phyloP scores from a whole-genome alignment of 129 eudicot genomes.

The Tagetes patula region DNA sequence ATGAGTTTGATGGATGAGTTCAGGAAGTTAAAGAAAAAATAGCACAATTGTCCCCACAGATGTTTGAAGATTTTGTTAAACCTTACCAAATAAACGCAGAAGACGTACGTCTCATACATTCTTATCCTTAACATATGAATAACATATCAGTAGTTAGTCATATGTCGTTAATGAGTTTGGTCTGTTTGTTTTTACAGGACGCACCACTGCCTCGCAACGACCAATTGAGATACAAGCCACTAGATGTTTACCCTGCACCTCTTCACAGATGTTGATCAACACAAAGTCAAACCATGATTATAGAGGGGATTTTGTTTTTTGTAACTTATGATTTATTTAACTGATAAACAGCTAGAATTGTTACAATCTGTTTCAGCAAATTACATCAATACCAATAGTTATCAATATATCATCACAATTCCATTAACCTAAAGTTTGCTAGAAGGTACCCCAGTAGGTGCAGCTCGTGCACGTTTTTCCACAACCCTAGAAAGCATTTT shows the following conservation, averaged over 20 bases:
- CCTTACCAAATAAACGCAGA: constrained; percentile 67
- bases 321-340: not conserved
- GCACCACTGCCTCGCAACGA: constrained; percentile 74
- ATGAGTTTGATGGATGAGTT: constrained; percentile 6
- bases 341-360: constrained; percentile 1
- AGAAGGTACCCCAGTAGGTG: constrained; percentile 79
- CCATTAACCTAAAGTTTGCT: constrained; percentile 62
- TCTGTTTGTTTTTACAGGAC: constrained; percentile 45
- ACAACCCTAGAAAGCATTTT: constrained; percentile 73
- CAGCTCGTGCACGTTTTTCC: constrained; percentile 61
- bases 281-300: not conserved
- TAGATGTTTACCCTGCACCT: constrained; percentile 86
- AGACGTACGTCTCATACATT: constrained; percentile 42
- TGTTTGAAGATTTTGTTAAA: constrained; percentile 84
- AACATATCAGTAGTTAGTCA: not conserved
- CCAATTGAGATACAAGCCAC: constrained; percentile 52
- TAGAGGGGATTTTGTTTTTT: not conserved
- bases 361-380: not conserved
- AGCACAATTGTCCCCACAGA: constrained; percentile 56
- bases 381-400: constrained; percentile 9
- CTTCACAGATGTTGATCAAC: constrained; percentile 71
- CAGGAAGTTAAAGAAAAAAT: constrained; percentile 82
- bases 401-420: not conserved
- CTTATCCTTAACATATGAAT: not conserved
- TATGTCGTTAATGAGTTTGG: constrained; percentile 2